Evolutionary conservation across 257 asterid species (phyloP), one percentile per base, ranked within the genome.

Genomic region (Solanum corneliomulleri): DNA sequence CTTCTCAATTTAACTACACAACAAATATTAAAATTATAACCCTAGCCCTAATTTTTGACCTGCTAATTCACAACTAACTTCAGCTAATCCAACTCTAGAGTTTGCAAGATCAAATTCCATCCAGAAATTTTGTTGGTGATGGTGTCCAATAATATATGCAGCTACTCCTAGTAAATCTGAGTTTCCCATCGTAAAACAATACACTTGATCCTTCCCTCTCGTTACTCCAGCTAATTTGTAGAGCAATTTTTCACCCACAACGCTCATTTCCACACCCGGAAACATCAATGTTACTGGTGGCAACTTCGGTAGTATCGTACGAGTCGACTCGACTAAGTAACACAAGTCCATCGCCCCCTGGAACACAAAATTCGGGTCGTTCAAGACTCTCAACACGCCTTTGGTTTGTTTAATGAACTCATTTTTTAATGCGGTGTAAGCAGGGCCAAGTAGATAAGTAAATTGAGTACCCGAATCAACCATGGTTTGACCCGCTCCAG

Each of bases 401-500:
- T 69, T 8, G 95, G 94, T 93, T 72, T 93, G 99, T 83, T 76
- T 90, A 72, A 87, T 0, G 37, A 94, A 94, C 89, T 97, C 98
- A 49, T 88, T 90, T 74, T 89, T 91, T 83, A 97, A 25, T 0
- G 96, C 96, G 0, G 92, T 87, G 88, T 96, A 96, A 15, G 93
- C 98, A 15, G 95, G 93, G 2, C 97, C 98, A 27, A 96, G 95
- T 1, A 96, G 97, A 93, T 94, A 97, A 5, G 98, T 97, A 84
- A 95, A 97, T 25, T 97, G 99, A 72, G 99, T 97, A 25, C 99
- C 99, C 35, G 98, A 97, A 74, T 97, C 99, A 5, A 95, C 97
- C 98, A 95, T 95, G 85, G 98, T 95, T 58, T 97, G 99, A 78
- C 99, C 99, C 90, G 99, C 98, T 14, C 99, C 98, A 3, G 98